Percentiles rank a stretch among this genome's conserved stretches.
phyloP scores from a whole-genome alignment of 2,329 filamentous ascomycete species.

The Fusarium begoniae region DNA sequence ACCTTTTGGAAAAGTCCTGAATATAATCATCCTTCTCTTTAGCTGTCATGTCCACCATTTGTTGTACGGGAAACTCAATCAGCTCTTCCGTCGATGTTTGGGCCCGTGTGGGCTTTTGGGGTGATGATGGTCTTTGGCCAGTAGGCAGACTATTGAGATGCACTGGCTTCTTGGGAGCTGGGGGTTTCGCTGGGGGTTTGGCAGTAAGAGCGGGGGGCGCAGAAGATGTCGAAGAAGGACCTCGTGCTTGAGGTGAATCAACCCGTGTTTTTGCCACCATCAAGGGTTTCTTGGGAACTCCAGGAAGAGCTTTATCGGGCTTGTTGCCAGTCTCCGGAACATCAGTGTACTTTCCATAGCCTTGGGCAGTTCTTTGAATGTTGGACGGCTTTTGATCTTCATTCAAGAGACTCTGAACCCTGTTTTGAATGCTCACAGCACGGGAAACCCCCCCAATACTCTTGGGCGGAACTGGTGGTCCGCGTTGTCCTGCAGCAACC shows the following conservation, averaged over 20 bases:
- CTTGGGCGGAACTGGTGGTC: conserved; percentile 58
- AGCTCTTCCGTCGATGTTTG: conserved; percentile 49
- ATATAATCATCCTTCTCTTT: conserved; percentile 73
- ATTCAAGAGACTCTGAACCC: conserved; percentile 84
- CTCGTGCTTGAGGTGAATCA: conserved; percentile 39
- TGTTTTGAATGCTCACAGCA: conserved; percentile 88
- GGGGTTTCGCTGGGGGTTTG: conserved; percentile 54
- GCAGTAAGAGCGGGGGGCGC: conserved; percentile 38
- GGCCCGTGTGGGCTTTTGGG: conserved; percentile 51
- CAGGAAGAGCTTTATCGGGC: conserved; percentile 52
- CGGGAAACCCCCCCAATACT: conserved; percentile 68
- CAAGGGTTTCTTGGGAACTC: conserved; percentile 63
- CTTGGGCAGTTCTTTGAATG: conserved; percentile 78
- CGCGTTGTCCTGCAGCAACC: conserved; percentile 62
- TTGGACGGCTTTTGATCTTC: conserved; percentile 73
- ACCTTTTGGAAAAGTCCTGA: conserved; percentile 80
- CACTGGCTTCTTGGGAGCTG: conserved; percentile 68
- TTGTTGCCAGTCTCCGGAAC: conserved; percentile 50
- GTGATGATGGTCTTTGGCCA: conserved; percentile 54
- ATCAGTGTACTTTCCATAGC: conserved; percentile 88
- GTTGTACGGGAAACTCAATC: conserved; percentile 59
- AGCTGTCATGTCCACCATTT: conserved; percentile 63
- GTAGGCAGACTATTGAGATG: conserved; percentile 67
- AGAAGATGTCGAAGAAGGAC: conserved; percentile 29
- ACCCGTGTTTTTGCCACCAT: conserved; percentile 45